phyloP scores from a whole-genome alignment of 2,329 filamentous ascomycete species.

The Elsinoe australis region DNA sequence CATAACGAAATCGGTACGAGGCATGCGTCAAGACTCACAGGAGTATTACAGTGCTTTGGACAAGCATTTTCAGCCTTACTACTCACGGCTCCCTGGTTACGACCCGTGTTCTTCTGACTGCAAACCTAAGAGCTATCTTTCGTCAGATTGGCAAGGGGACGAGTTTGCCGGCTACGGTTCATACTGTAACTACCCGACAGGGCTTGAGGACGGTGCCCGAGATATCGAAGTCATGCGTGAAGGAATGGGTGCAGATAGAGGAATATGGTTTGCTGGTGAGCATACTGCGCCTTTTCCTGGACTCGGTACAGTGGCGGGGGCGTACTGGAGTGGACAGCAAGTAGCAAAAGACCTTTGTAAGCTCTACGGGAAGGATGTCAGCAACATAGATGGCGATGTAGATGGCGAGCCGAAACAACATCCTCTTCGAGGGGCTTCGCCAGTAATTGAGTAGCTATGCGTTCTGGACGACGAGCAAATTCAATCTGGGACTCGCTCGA shows the following conservation, averaged over 20 bases:
- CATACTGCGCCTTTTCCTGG: conserved; percentile 8
- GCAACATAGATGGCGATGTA: too few species aligned
- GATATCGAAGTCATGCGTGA: conserved; percentile 11
- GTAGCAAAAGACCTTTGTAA: conserved; percentile 14
- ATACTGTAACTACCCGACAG: conserved; percentile 15
- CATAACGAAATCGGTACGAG: not conserved
- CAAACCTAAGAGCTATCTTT: not conserved
- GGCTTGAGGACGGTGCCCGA: not conserved
- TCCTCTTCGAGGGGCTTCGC: too few species aligned
- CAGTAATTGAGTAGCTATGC: too few species aligned
- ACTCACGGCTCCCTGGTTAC: conserved; percentile 15
- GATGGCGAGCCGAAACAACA: too few species aligned
- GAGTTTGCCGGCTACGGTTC: conserved; percentile 16
- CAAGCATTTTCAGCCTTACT: conserved; percentile 16
- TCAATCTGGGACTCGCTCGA: too few species aligned
- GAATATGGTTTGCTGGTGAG: conserved; percentile 17
- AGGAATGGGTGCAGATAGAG: conserved; percentile 4
- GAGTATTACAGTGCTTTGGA: conserved; percentile 5
- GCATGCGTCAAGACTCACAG: not conserved
- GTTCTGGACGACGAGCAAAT: too few species aligned
- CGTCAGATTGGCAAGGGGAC: conserved; percentile 14
- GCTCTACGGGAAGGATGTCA: not conserved
- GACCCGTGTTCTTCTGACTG: not conserved
- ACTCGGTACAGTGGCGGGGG: conserved; percentile 18
- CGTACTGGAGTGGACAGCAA: conserved; percentile 15